Evolutionary conservation across 139 green algal genomes (phyloP).

Genomic region (Volvox reticuliferus): DNA sequence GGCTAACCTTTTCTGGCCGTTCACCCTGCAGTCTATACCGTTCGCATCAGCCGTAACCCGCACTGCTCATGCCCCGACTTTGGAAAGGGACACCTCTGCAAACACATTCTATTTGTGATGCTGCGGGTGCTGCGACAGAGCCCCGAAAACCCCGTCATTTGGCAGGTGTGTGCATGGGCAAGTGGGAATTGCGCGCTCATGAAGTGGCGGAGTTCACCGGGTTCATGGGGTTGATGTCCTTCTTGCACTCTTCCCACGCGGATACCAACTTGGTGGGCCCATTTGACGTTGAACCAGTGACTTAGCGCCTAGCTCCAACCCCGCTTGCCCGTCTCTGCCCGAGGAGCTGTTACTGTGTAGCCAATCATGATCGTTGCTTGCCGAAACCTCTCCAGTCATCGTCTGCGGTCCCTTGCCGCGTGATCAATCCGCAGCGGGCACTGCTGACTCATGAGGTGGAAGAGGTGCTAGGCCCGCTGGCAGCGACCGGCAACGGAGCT

Average conservation of each 20-base stretch:
- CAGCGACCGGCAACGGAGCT: background rate
- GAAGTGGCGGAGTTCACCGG: too few relatives aligned
- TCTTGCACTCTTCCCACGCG: too few relatives aligned
- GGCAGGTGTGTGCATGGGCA: conserved; percentile 58
- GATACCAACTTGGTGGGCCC: too few relatives aligned
- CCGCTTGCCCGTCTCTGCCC: too few relatives aligned
- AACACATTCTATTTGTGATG: conserved; percentile 84
- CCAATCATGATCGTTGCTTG: too few relatives aligned
- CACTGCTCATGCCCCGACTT: conserved; percentile 77
- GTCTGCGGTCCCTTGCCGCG: background rate
- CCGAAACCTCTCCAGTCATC: background rate
- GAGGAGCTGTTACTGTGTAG: too few relatives aligned
- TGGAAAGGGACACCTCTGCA: conserved; percentile 76
- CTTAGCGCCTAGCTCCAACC: too few relatives aligned
- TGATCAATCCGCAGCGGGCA: background rate
- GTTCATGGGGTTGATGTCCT: too few relatives aligned
- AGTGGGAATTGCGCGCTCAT: too few relatives aligned
- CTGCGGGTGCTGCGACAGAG: conserved; percentile 72
- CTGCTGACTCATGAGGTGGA: conserved; percentile 5
- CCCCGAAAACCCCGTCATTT: conserved; percentile 70
- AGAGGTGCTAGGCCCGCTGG: conserved; percentile 24
- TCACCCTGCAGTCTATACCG: conserved; percentile 67
- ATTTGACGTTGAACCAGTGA: too few relatives aligned
- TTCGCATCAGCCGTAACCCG: conserved; percentile 63
- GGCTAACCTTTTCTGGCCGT: background rate